Evolutionary conservation across 345 rosid genomes (phyloP), one percentile per base, ranked within the genome.

Genomic region (Ailanthus altissimus): DNA sequence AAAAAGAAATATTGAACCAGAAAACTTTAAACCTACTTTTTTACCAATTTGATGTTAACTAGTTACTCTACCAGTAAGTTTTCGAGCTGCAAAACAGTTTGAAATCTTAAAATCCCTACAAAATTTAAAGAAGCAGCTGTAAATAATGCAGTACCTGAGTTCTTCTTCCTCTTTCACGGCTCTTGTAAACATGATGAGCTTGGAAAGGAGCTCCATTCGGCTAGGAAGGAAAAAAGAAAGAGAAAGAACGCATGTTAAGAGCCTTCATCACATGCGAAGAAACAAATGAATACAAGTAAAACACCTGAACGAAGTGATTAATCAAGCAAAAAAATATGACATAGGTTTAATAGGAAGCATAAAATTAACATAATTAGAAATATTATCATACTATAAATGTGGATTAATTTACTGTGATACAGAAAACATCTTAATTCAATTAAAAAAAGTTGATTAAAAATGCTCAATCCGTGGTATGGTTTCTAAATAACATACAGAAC

Each of bases 81-180:
- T n/a, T 73, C 46, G 38, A 50, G 16, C 43, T 60, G 59, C 38
- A 13, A 15, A n/a, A 63, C 38, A 70, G 38, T 50, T 42, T 28
- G 43, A 57, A 56, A 70, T 67, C 43, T 40, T 7, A 32, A 47
- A 74, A 42, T 51, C 40, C 23, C 32, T 8, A n/a, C 51, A 57
- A 49, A 5, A 21, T 59, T 54, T 40, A 59, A 59, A 16, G 74
- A 71, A 45, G 10, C 28, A 36, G 51, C 76, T 11, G 20, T 18
- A 53, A 65, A 51, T 18, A 59, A n/a, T 64, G 26, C 53, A 59
- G 58, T 94, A 94, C 99, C 99, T 90, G 88, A 76, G 81, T 76
- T 84, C 97, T 97, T 85, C 97, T 88, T 83, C 96, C 98, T 83
- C 98, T 85, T 78, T 84, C 97, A 15, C 85, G 92, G 60, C 94